Base-by-base conservation (phyloP, 2,329 filamentous ascomycete species). In the Calycina marina region DNA sequence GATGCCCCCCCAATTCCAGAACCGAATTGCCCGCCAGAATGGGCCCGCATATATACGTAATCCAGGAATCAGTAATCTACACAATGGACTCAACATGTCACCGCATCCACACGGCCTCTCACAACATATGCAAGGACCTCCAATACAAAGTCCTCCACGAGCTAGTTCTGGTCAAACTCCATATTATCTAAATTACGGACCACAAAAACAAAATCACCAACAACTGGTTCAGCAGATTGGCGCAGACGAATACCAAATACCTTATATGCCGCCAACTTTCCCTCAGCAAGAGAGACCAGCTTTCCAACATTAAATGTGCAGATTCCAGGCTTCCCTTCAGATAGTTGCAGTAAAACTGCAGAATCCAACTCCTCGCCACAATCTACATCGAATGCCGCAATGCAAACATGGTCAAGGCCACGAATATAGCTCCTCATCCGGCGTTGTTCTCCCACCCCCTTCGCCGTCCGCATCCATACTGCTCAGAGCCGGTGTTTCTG, bases 401-500 rank as follows among this genome's bases (percentile, higher is more conserved):
- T 66, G 70, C 40, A 63, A 63, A 11, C 61, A 63, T 17, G 64
- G 42, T 25, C 60, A 54, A 58, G 45, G 67, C 61, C 51, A 59
- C 52, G 50, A 72, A 55, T 53, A 41, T 37, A 60, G 73, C 28
- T 73, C 67, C 4, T 66, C 69, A 11, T 68, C 69, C 4, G 72
- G 74, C 12, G 76, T 93, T 13, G 83, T 94, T 3, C 65, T 98
- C 4, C 90, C 90, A 12, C 88, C 88, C 5, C 90, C 90, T 0
- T 94, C 90, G 1, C 88, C 90, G 0, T 93, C 84, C 17, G 45
- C 45, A 18, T 80, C 80, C 14, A 74, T 84, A 2, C 64, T 96
- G 4, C 63, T 94, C 34, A 93, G 84, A 30, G 90, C 90, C 0
- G 90, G 90, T 25, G 88, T 90, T 6, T 79, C 77, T 24, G 90